Evolutionary conservation across 768 basidiomycete species (phyloP), one percentile per base, ranked within the genome.

Genomic region (Mycena vulgaris): DNA sequence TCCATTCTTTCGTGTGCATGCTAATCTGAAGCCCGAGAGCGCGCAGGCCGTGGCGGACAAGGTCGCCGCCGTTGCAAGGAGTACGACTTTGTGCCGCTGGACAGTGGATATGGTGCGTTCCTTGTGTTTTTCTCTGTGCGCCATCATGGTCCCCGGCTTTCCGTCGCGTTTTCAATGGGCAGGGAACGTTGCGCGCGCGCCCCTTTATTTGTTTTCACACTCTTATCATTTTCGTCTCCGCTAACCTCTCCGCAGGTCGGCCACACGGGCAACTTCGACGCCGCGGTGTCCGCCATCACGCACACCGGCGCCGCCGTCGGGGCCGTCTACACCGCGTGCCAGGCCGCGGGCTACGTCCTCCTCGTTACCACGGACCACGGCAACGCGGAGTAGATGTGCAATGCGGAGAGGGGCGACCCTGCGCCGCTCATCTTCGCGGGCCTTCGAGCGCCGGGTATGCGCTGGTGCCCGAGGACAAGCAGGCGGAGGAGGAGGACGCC

Each of bases 341-440:
- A 95, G 75, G 87, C 92, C 73, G 91, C 93, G 13, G 95, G 95
- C 48, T 98, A 97, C 79, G 88, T 96, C 47, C 86, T 98, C 35
- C 83, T 95, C 72, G 85, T 98, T 78, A 97, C 97, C 2, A 92
- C 96, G 17, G 96, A 98, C 79, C 96, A 98, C 79, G 96, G 96
- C 4, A 98, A 98, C 78, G 96, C 96, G 47, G 96, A 97, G 81
- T 93, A 96, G 83, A 97, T 97, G 96, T 83, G 90, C 70, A 94
- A 97, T 80, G 85, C 86, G 3, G 88, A 91, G 72, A 96, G 94
- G 0, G 94, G 93, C 39, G 92, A 95, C 82, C 87, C 89, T 0
- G 96, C 97, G 9, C 96, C 95, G 14, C 95, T 97, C 85, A 95
- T 97, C 75, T 90, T 71, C 23, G 65, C 64, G 45, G 96, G 83